These are phyloP conservation scores for Aspergillus incahuasiensis DNA, from an alignment of 495 filamentous ascomycete species.

Conservation along the genomic window DNA sequence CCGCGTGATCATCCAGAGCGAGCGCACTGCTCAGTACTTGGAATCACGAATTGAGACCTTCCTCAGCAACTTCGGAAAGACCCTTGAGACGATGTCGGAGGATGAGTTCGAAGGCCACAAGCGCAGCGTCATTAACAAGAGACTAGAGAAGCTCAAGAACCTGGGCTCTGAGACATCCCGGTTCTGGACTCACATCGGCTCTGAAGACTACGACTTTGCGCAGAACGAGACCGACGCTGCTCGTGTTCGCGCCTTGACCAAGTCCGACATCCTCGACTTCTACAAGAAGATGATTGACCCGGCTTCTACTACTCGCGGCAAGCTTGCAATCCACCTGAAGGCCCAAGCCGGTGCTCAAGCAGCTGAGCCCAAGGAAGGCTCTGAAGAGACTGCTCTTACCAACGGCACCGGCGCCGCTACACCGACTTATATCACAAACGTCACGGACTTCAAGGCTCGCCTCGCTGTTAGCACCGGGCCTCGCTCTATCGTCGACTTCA, in stretches of 20 bases:
- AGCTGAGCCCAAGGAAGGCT: conserved; percentile 34
- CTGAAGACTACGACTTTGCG: conserved; percentile 86
- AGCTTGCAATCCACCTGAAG: conserved; percentile 75
- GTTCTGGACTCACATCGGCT: conserved; percentile 80
- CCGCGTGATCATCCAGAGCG: conserved; percentile 90
- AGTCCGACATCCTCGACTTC: conserved; percentile 74
- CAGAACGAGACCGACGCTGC: conserved; percentile 74
- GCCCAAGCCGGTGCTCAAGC: conserved; percentile 55
- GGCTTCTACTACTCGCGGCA: conserved; percentile 65
- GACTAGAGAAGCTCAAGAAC: conserved; percentile 90
- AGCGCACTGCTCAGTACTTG: conserved; percentile 75
- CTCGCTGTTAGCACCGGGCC: conserved; percentile 65
- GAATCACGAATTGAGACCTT: conserved; percentile 86
- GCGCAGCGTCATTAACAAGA: conserved; percentile 80
- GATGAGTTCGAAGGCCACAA: conserved; percentile 89
- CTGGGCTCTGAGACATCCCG: conserved; percentile 75
- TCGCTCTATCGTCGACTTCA: conserved; percentile 65
- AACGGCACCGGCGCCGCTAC: conserved; percentile 29
- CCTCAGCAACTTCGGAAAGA: conserved; percentile 58
- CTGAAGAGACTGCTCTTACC: conserved; percentile 21
- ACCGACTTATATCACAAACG: conserved; percentile 60
- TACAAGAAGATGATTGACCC: conserved; percentile 74
- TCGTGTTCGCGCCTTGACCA: conserved; percentile 67
- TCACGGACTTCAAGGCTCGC: conserved; percentile 70
- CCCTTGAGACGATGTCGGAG: conserved; percentile 70